A percentile compares a stretch with the other conserved stretches of the same genome.
These are phyloP conservation scores for Medicago ruthenica DNA, from an alignment of 306 rosid genomes.

Conservation along the genomic window DNA sequence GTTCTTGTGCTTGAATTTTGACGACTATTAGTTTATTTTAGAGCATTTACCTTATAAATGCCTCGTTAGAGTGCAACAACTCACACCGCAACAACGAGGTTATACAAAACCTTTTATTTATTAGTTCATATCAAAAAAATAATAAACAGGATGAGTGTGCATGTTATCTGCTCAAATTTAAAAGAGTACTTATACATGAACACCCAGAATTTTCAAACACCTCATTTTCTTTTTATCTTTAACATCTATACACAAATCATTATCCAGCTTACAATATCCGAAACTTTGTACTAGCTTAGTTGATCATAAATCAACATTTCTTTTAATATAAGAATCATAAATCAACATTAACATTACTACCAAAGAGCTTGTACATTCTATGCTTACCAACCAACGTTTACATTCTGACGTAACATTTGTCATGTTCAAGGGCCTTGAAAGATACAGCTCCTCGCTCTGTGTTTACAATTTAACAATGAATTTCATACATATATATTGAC, in stretches of 20 bases:
- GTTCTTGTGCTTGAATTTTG: not conserved
- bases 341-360: not conserved
- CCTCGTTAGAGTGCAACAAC: not conserved
- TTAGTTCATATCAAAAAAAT: too few relatives aligned
- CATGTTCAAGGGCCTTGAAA: not conserved
- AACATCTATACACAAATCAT: too few relatives aligned
- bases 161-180: not conserved
- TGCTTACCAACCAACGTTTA: not conserved
- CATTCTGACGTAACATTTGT: not conserved
- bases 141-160: not conserved
- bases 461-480: not conserved
- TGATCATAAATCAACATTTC: too few relatives aligned
- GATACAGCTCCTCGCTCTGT: not conserved
- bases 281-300: not conserved
- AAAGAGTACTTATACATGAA: too few relatives aligned
- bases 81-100: not conserved
- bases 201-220: too few relatives aligned
- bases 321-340: not conserved
- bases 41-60: not conserved
- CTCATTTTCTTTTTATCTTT: too few relatives aligned
- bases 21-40: too few relatives aligned
- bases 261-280: not conserved
- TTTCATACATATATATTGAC: not conserved
- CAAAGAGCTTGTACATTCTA: not conserved
- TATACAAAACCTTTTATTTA: not conserved